Conservation (phyloP, 1,139 yeast genomes). For the Scheffersomyces stambukii region DNA sequence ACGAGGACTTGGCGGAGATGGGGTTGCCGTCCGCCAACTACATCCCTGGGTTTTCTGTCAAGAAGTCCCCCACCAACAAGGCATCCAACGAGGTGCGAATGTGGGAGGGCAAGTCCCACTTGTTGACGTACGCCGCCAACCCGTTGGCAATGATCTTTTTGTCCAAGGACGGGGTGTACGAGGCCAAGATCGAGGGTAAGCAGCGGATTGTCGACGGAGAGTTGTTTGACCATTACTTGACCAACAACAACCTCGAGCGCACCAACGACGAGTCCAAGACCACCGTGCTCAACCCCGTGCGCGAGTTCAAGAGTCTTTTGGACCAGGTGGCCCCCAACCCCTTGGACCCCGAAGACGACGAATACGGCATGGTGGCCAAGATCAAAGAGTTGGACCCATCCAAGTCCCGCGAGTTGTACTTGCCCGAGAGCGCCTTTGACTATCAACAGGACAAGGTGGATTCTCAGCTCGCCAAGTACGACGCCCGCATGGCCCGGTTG, state of each 20-base stretch:
- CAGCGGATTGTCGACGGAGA: slow-evolving; percentile 20
- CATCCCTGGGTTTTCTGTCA: slow-evolving; percentile 44
- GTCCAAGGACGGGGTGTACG: slow-evolving; percentile 23
- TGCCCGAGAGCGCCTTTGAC: slow-evolving; percentile 17
- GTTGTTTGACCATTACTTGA: slow-evolving; percentile 20
- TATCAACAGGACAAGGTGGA: slow-evolving; percentile 20
- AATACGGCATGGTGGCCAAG: slow-evolving; percentile 13
- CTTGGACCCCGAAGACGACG: slow-evolving; percentile 14
- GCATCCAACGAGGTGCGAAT: slow-evolving; percentile 28
- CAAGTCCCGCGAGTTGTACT: slow-evolving; percentile 12
- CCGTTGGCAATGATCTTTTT: slow-evolving; percentile 27
- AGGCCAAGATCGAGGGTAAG: slow-evolving; percentile 18
- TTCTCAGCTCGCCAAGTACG: slow-evolving; percentile 24
- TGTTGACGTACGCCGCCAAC: slow-evolving; percentile 31
- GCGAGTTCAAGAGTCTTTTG: slow-evolving; percentile 13
- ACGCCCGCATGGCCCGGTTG: slow-evolving; percentile 16
- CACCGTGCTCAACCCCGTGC: slow-evolving; percentile 14
- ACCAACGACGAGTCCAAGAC: slow-evolving; percentile 12
- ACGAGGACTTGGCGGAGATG: slow-evolving; percentile 21
- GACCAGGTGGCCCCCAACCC: slow-evolving; percentile 12
- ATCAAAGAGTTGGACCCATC: slow-evolving; percentile 11
- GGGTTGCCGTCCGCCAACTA: slow-evolving; percentile 8
- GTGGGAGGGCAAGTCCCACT: slow-evolving; percentile 41
- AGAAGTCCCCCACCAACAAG: slow-evolving; percentile 22
- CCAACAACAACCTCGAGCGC: slow-evolving; percentile 10